Evolutionary conservation across 345 rosid genomes (phyloP), one percentile per base, ranked within the genome.

Genomic region (Hevea brasiliensis): DNA sequence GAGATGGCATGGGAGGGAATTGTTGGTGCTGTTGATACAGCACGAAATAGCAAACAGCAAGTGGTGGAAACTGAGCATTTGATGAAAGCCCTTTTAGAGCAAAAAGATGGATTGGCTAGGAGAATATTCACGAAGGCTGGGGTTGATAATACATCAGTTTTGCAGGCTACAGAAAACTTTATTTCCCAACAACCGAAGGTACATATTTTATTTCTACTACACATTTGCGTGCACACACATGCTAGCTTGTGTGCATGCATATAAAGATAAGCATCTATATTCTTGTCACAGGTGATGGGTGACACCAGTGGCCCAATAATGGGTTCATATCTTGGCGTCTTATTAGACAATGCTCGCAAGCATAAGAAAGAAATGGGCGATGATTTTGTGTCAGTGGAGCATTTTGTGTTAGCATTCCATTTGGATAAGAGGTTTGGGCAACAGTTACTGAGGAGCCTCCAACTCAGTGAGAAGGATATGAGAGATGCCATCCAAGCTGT

Each of bases 1-100:
- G 97, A 90, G 75, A 88, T 90, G 98, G 98, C 97, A 5, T 89
- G 91, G 98, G 94, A 92, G 75, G 98, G 92, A 20, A 77, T 89
- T 32, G 67, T 87, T 29, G 88, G 87, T 18, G 90, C 97, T 2
- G 84, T 85, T 54, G 92, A 89, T 37, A 97, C 92, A 8, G 97
- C 98, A 41, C 83, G 79, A 72, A 81, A 54, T 27, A 84, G 77
- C 70, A 86, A 77, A 45, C 98, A 92, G 64, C 94, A 90, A 62
- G 84, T 85, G 37, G 96, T 90, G 42, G 98, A 94, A 74, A 82
- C 92, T 0, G 94, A 94, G 76, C 98, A 94, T 81, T 83, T 94
- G 65, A 90, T 92, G 98, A 92, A 94, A 89, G 88, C 97, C 67
- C 88, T 94, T 21, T 76, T 94, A 74, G 97, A 94, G 88, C 98